Evolutionary conservation across 164 flowering plant species (phyloP), one percentile per base, ranked within the genome.

Genomic region (Cinnamomum chago): DNA sequence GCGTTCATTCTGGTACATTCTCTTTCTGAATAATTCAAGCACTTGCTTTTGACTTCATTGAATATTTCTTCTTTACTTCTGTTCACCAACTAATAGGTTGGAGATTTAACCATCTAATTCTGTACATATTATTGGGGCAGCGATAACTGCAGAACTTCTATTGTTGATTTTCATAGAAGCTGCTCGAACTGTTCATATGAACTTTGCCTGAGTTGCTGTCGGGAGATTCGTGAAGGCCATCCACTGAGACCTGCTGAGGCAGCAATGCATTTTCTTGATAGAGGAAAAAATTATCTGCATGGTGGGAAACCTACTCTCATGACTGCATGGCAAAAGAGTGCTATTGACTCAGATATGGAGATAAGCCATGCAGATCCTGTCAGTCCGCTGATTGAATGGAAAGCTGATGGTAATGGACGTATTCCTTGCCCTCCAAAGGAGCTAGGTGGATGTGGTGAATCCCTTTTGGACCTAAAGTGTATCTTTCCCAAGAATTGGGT

Each of bases 141-240:
- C 76, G 82, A 94, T 82, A 82, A 88, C 74, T 94, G 98, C 83
- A 87, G 86, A 70, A 94, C 98, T 68, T 92, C 98, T 60, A 92
- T 92, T 23, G 70, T 85, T 62, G 94, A 94, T 81, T 83, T 92
- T 69, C 97, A 94, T 68, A 84, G 97, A 68, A 88, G 93, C 85
- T 94, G 98, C 78, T 87, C 89, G 24, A 79, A 81, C 1, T 94
- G 97, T 79, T 74, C 81, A 10, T 94, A 84, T 84, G 98, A 94
- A 73, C 89, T 94, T 3, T 94, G 98, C 74, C 85, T 94, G 47
- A 81, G 81, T 65, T 94, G 98, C 76, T 92, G 90, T 67, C 83
- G 50, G 58, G 97, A 94, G 83, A 81, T 94, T 72, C 92, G 92
- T 3, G 52, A 84, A 58, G 90, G 94, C 71, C 78, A 73, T 27